A percentile compares a stretch with the other conserved stretches of the same genome.
These are phyloP conservation scores for Rhodosorus marinus DNA, from an alignment of 23 red algal genomes.

Conservation along the genomic window DNA sequence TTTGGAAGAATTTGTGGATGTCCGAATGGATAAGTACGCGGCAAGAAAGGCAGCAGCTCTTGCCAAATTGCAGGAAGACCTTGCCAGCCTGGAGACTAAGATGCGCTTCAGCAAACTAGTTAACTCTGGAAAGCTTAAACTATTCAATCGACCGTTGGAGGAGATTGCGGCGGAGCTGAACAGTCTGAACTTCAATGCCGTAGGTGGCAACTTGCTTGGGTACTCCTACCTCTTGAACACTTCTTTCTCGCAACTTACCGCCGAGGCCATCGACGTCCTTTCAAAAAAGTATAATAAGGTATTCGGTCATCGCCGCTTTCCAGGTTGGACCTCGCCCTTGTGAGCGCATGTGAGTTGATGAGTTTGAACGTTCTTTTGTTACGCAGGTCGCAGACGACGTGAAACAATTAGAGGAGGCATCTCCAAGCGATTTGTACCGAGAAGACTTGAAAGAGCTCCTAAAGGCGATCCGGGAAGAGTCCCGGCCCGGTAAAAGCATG, in stretches of 20 bases:
- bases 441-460: no score
- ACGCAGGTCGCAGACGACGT: not conserved
- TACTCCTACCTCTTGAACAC: slow-evolving; percentile 14
- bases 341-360: slow-evolving; percentile 1
- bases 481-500: no score
- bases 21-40: slow-evolving; percentile 5
- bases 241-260: slow-evolving; percentile 5
- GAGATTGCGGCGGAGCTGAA: slow-evolving; percentile 1
- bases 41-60: not conserved
- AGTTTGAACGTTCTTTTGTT: not conserved
- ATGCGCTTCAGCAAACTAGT: slow-evolving; percentile 4
- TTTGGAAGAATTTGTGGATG: slow-evolving; percentile 5
- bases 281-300: no score
- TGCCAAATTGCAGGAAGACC: not conserved
- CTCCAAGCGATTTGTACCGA: not conserved
- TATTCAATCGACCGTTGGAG: not conserved
- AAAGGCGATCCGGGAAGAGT: no score
- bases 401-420: not conserved
- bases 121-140: not conserved
- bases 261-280: slow-evolving; percentile 1
- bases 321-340: not conserved
- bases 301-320: not conserved
- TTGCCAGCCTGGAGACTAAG: not conserved
- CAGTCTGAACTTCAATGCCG: not conserved
- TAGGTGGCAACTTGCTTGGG: not conserved